These are phyloP conservation scores for Acer negundo DNA, from an alignment of 345 rosid genomes.

Conservation along the genomic window DNA sequence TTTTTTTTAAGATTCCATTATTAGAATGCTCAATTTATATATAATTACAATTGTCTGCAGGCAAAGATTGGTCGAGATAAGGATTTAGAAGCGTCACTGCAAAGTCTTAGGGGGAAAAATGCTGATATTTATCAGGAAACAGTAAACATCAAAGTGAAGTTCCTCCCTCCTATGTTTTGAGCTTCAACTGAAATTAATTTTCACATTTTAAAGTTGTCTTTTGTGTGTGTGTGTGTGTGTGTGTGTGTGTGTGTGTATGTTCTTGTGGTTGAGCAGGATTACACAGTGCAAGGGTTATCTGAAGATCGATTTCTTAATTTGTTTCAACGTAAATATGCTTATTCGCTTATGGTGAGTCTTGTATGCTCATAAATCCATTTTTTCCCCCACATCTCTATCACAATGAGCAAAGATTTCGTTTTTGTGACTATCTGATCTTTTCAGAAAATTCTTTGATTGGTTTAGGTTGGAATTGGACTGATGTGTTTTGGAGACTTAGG, in stretches of 20 bases:
- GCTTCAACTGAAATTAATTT: too few species aligned
- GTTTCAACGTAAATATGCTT: constrained; percentile 19
- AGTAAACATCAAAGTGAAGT: constrained; percentile 42
- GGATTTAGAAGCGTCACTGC: constrained; percentile 53
- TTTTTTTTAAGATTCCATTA: too few species aligned
- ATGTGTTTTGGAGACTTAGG: constrained; percentile 49
- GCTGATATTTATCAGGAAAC: constrained; percentile 51
- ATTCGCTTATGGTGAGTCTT: constrained; percentile 20
- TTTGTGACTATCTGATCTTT: too few species aligned
- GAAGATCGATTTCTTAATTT: constrained; percentile 8
- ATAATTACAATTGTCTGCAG: constrained; percentile 18
- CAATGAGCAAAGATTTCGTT: too few species aligned
- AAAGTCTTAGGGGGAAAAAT: constrained; percentile 43
- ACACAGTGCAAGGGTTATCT: neutral
- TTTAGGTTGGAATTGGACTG: constrained; percentile 35
- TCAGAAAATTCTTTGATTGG: neutral
- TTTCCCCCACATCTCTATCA: too few species aligned
- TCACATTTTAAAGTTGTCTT: too few species aligned
- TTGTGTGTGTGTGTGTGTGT: too few species aligned
- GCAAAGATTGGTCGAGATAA: constrained; percentile 34
- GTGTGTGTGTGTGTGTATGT: too few species aligned
- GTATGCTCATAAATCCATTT: too few species aligned
- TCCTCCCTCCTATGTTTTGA: too few species aligned
- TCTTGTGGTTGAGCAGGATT: neutral
- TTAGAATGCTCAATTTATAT: too few species aligned